These are phyloP conservation scores for Xerocomellus chrysenteron DNA, from an alignment of 768 basidiomycete species.

Conservation along the genomic window DNA sequence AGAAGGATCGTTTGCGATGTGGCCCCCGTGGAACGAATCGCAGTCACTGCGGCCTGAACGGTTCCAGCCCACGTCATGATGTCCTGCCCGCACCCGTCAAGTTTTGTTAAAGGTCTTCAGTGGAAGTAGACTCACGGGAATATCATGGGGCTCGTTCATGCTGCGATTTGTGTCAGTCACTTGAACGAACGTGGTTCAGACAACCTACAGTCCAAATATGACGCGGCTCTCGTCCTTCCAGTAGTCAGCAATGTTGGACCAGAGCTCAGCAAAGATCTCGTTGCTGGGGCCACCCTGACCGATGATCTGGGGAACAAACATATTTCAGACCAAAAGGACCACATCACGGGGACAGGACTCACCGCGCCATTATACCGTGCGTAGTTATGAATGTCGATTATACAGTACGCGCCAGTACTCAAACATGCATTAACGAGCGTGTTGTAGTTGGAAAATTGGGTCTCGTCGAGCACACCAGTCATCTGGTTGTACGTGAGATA, in stretches of 20 bases:
- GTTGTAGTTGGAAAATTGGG: conserved; percentile 52
- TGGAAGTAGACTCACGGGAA: conserved; percentile 33
- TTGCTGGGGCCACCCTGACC: conserved; percentile 63
- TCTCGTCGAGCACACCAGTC: conserved; percentile 41
- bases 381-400: conserved; percentile 62
- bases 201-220: conserved; percentile 49
- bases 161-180: conserved; percentile 23
- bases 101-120: background rate
- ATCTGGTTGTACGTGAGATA: conserved; percentile 41
- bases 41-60: conserved; percentile 59
- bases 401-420: conserved; percentile 48
- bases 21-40: conserved; percentile 53
- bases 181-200: background rate
- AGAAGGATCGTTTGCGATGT: conserved; percentile 52
- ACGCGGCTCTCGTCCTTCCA: conserved; percentile 43
- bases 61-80: conserved; percentile 48
- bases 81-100: conserved; percentile 13
- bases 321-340: background rate
- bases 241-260: conserved; percentile 51
- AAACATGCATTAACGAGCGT: conserved; percentile 42
- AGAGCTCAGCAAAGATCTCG: conserved; percentile 51
- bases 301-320: conserved; percentile 40
- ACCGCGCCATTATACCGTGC: conserved; percentile 53
- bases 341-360: background rate
- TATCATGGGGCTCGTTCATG: conserved; percentile 67